phyloP scores from a whole-genome alignment of 2,329 filamentous ascomycete species.

The Aureobasidium sp. region DNA sequence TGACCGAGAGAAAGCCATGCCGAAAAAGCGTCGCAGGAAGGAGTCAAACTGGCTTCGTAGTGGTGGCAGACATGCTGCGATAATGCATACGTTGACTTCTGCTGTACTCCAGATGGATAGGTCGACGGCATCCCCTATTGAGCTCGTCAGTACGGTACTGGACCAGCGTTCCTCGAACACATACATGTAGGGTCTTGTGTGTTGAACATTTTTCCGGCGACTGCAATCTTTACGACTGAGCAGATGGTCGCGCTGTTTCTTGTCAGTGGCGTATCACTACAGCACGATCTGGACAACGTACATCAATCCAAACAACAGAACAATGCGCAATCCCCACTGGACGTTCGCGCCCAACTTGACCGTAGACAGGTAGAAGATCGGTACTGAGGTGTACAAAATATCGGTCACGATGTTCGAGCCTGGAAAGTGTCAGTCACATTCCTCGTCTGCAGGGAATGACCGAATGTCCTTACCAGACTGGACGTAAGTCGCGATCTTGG shows the following conservation, averaged over 20 bases:
- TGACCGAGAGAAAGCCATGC: not conserved
- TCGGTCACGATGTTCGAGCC: slow-evolving; percentile 15
- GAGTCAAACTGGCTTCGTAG: slow-evolving; percentile 13
- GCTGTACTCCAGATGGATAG: slow-evolving; percentile 12
- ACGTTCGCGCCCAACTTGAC: slow-evolving; percentile 11
- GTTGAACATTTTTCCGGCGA: slow-evolving; percentile 9
- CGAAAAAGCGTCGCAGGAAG: slow-evolving; percentile 9
- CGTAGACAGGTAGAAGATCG: slow-evolving; percentile 12
- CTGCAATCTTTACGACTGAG: slow-evolving; percentile 13
- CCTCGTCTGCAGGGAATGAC: not conserved
- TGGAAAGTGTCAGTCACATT: not conserved
- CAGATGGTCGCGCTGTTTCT: slow-evolving; percentile 11
- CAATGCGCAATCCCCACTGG: slow-evolving; percentile 14
- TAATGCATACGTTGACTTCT: slow-evolving; percentile 15
- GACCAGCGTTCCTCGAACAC: not conserved
- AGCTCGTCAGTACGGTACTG: not conserved
- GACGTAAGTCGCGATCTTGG: slow-evolving; percentile 9
- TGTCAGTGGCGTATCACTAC: not conserved
- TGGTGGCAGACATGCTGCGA: slow-evolving; percentile 14
- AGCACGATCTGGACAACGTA: not conserved
- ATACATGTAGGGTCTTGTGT: slow-evolving; percentile 9
- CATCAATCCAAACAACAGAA: slow-evolving; percentile 14
- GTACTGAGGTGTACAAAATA: slow-evolving; percentile 11
- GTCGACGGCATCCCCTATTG: slow-evolving; percentile 13
- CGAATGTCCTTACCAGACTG: not conserved